Evolutionary conservation across 2,329 filamentous ascomycete species (phyloP).

Genomic region (Aspergillus ruber): DNA sequence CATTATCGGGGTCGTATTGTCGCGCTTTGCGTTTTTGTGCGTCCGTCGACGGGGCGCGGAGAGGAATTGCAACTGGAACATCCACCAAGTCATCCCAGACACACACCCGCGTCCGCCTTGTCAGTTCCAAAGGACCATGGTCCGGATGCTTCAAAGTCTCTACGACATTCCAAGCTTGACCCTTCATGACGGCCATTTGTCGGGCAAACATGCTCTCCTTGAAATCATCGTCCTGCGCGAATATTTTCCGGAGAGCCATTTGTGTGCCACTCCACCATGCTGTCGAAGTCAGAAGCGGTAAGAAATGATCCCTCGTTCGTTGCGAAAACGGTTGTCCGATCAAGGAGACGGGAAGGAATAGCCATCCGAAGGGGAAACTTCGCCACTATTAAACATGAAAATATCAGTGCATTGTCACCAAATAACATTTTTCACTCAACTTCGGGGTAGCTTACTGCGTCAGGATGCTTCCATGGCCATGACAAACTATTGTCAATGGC

Average conservation of each 20-base stretch:
- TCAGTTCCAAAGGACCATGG: conserved; percentile 89
- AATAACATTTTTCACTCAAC: background rate
- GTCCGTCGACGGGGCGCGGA: conserved; percentile 79
- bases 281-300: conserved; percentile 90
- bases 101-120: conserved; percentile 80
- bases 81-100: conserved; percentile 98
- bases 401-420: conserved; percentile 12
- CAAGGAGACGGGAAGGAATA: conserved; percentile 91
- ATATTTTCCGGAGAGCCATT: conserved; percentile 74
- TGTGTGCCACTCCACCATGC: conserved; percentile 97
- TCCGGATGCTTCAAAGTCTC: conserved; percentile 90
- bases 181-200: conserved; percentile 98
- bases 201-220: conserved; percentile 98
- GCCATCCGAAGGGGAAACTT: conserved; percentile 96
- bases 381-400: conserved; percentile 47
- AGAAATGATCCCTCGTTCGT: conserved; percentile 85
- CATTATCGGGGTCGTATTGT: conserved; percentile 55
- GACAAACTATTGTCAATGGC: conserved; percentile 97
- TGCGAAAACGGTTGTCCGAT: conserved; percentile 96
- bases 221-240: conserved; percentile 89
- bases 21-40: conserved; percentile 60
- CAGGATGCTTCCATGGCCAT: conserved; percentile 98
- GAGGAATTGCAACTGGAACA: conserved; percentile 85
- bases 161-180: conserved; percentile 98
- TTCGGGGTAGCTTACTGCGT: conserved; percentile 55